Evolutionary conservation across 495 filamentous ascomycete genomes (phyloP), one percentile per base, ranked within the genome.

Genomic region (Podospora bellae-mahoneyi): DNA sequence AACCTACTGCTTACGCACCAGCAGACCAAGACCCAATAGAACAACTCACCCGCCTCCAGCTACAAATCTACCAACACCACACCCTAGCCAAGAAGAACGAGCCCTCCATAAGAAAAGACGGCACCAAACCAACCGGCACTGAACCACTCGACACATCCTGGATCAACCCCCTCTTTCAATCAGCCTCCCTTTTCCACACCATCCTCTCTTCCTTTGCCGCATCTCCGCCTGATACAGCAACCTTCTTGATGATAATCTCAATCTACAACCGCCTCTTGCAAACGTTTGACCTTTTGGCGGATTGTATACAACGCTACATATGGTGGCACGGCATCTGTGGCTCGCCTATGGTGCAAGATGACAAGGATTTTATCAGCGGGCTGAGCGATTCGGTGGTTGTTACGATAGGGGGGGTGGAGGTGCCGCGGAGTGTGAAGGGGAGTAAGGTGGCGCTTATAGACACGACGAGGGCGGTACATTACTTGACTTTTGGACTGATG

Each of bases 11-110:
- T 26, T 2, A 10, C 55, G 13, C 6, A 26, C 23, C 23, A 58
- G 18, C 7, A 26, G 4, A 20, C 1, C 16, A 58, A 58, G 55
- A 58, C 19, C 16, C 55, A 20, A 18, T 58, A 9, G 55, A 26
- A 7, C 55, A 26, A 58, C 55, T 58, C 55, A 26, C 55, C n/a
- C n/a, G 23, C n/a, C 55, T 58, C 55, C 55, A 58, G n/a, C 55
- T 58, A 26, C 18, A 58, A 20, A 19, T 58, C 19, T 58, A 58
- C 19, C 55, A 58, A 18, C 23, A 26, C 55, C 55, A 20, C 55
- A 58, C 20, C 55, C 9, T 18, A 19, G 55, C 55, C n/a, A 58
- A 58, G 23, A 58, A 26, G 4, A 26, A 5, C 55, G 55, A 58
- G 23, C n/a, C 23, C 55, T 9, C 55, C 15, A 10, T 5, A 4